Conservation (phyloP, 192 early-diverging fungal genomes). For the Linnemannia hyalina region DNA sequence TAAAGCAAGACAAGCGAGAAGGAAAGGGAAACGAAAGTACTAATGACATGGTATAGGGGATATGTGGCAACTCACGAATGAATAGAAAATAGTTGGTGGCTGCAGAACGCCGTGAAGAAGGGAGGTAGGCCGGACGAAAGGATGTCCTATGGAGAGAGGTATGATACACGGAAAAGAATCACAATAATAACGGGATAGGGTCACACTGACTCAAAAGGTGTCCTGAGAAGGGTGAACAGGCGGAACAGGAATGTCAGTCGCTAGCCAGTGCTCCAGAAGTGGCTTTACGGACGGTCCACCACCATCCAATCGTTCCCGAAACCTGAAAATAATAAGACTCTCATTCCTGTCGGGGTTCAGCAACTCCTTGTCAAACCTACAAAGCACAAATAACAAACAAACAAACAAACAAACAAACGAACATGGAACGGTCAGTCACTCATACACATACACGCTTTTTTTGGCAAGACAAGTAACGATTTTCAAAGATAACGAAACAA, state of each 20-base stretch:
- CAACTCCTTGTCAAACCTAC: slow-evolving; percentile 58
- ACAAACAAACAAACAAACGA: too few species aligned
- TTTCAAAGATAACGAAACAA: too few species aligned
- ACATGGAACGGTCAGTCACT: too few species aligned
- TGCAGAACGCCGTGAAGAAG: not conserved
- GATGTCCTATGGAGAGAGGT: not conserved
- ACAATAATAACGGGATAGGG: not conserved
- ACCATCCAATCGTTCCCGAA: slow-evolving; percentile 46
- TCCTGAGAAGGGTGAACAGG: not conserved
- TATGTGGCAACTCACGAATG: too few species aligned
- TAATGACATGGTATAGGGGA: too few species aligned
- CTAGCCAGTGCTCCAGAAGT: slow-evolving; percentile 45
- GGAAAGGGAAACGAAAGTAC: too few species aligned
- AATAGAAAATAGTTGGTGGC: too few species aligned
- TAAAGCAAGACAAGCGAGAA: too few species aligned
- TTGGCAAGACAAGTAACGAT: not conserved
- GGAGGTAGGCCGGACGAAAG: not conserved
- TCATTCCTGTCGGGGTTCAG: slow-evolving; percentile 58
- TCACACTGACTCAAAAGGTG: not conserved
- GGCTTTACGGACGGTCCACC: slow-evolving; percentile 54
- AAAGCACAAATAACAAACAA: too few species aligned
- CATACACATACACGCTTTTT: not conserved
- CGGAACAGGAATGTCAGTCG: slow-evolving; percentile 20
- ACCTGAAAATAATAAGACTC: slow-evolving; percentile 48
- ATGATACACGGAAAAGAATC: not conserved